Base-by-base conservation (phyloP, 2,329 filamentous ascomycete genomes). In the Cladophialophora psammophila region DNA sequence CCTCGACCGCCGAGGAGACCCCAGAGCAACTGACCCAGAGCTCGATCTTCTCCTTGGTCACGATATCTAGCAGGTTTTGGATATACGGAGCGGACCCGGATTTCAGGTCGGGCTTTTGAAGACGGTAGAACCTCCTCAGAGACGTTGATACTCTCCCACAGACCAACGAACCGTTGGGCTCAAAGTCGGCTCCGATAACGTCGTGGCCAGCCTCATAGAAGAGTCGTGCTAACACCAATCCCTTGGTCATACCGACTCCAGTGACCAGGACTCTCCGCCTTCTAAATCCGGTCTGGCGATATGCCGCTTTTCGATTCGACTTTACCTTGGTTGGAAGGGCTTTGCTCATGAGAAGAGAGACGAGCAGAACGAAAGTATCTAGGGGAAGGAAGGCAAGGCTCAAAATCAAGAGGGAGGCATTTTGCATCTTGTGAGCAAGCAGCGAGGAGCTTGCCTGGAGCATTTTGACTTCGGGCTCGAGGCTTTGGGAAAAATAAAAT, bases 11-110 rank as follows among this genome's bases (percentile, higher is more conserved):
- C 0, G 85, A 87, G 1, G 85, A 83, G 8, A 90, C 87, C n/a
- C 87, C 88, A 0, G 90, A 92, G 72, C 90, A 92, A 20, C 87
- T 88, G 2, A 93, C 86, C 90, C 91, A 94, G 2, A 93, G 77
- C 64, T 92, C 86, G 4, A 91, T 84, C 0, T 83, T 80, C 69
- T 93, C 89, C 0, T 78, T 75, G 5, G 81, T 75, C 48, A 92
- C 82, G 32, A 93, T 83, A 8, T 86, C 78, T 1, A 91, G 75
- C 3, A 93, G 76, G 0, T 80, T 79, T 13, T 82, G 77, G 13
- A 86, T 81, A 72, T 93, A 92, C 0, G 77, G 77, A 18, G 82
- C 79, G 5, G 80, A 69, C 9, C 5, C 68, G 63, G 78, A 71
- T 61, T 75, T 77, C 34, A 70, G 71, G 18, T 53, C 18, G 74